phyloP scores from a whole-genome alignment of 139 green algal species.

The Tetraselmis striata region DNA sequence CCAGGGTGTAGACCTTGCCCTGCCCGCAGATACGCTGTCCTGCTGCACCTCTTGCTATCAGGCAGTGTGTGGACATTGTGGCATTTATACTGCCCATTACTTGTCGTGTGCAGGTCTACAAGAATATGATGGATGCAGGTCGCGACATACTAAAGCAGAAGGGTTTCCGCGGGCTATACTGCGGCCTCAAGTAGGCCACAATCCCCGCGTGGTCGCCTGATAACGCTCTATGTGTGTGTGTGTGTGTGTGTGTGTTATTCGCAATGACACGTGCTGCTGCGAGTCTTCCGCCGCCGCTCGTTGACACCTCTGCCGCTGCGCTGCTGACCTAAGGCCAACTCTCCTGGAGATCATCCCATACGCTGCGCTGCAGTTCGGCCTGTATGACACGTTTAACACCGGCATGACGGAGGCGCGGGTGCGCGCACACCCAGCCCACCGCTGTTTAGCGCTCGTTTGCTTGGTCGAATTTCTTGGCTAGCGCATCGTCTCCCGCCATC shows the following conservation, averaged over 20 bases:
- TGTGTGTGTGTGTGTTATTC: no score
- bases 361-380: constrained; percentile 91
- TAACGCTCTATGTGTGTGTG: no score
- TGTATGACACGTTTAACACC: constrained; percentile 84
- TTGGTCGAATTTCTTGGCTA: not conserved
- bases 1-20: constrained; percentile 46
- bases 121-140: constrained; percentile 58
- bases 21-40: not conserved
- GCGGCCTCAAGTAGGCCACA: not conserved
- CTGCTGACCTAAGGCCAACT: no score
- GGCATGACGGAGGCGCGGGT: not conserved
- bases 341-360: constrained; percentile 97
- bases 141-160: constrained; percentile 22
- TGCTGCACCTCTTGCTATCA: not conserved
- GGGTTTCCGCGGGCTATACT: constrained; percentile 29
- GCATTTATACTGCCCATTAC: not conserved
- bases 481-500: not conserved
- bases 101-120: constrained; percentile 55
- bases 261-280: no score
- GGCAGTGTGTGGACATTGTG: not conserved
- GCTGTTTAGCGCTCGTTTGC: no score
- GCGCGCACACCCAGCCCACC: not conserved
- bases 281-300: no score
- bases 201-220: no score
- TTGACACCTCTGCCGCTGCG: no score